Conservation (phyloP, 192 early-diverging fungal genomes). For the Linnemannia schmuckeri region DNA sequence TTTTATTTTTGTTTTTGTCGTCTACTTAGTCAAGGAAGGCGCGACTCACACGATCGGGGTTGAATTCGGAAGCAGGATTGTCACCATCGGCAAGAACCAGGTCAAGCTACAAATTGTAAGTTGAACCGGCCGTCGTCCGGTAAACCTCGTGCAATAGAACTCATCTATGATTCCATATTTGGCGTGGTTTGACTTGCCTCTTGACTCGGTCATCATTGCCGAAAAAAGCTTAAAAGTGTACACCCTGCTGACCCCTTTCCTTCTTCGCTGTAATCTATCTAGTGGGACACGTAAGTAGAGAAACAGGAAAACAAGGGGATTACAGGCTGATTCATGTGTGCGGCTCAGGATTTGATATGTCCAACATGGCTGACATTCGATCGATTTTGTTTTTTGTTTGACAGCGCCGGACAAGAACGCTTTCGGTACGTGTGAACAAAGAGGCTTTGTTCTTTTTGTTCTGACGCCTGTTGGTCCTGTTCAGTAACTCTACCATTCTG, state of each 20-base stretch:
- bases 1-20: slow-evolving; percentile 30
- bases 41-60: slow-evolving; percentile 85
- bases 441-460: not conserved
- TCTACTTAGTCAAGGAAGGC: slow-evolving; percentile 62
- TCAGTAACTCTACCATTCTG: not conserved
- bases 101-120: slow-evolving; percentile 75
- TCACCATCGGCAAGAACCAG: slow-evolving; percentile 74
- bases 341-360: not conserved
- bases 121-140: not conserved
- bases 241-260: not conserved
- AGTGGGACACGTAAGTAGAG: slow-evolving; percentile 46
- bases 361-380: not conserved
- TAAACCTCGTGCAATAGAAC: not conserved
- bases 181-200: not conserved
- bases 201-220: not conserved
- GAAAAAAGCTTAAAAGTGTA: not conserved
- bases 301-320: not conserved
- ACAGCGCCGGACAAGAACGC: slow-evolving; percentile 82
- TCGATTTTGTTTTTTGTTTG: slow-evolving; percentile 55
- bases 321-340: not conserved
- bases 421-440: slow-evolving; percentile 56
- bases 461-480: not conserved
- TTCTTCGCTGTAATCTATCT: not conserved
- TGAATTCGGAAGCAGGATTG: slow-evolving; percentile 82
- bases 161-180: not conserved